These are phyloP conservation scores for Aspergillus neoniger DNA, from an alignment of 2,329 filamentous ascomycete genomes.

Conservation along the genomic window DNA sequence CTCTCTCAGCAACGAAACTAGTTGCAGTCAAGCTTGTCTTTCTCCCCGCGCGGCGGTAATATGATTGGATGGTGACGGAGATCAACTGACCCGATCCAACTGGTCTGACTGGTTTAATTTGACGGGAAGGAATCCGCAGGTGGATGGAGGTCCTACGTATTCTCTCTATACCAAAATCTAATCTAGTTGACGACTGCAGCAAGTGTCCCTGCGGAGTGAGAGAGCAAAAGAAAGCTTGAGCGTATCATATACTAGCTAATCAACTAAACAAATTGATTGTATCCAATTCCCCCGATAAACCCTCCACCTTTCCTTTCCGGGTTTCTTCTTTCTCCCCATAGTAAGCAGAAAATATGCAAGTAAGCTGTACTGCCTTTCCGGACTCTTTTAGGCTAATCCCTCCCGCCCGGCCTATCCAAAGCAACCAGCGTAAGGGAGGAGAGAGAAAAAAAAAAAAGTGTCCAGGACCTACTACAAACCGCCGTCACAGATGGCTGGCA, in stretches of 20 bases:
- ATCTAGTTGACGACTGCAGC: neutral
- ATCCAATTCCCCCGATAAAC: no score
- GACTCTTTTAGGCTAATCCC: neutral
- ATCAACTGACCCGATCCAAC: conserved; percentile 12
- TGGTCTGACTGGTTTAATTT: neutral
- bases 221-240: neutral
- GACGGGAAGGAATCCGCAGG: no score
- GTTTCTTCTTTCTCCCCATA: no score
- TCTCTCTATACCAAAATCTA: no score
- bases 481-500: conserved; percentile 18
- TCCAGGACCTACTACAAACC: neutral
- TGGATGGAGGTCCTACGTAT: no score
- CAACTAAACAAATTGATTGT: neutral
- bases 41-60: neutral
- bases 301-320: no score
- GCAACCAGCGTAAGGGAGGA: neutral
- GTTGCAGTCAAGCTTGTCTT: conserved; percentile 3
- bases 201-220: neutral
- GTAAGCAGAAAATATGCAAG: neutral
- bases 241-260: neutral
- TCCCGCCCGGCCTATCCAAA: neutral
- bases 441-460: no score
- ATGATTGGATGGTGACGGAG: conserved; percentile 5
- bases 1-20: neutral
- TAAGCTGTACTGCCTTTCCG: neutral